phyloP scores from a whole-genome alignment of 1,284 basidiomycete genomes.

The Tilletia caries region DNA sequence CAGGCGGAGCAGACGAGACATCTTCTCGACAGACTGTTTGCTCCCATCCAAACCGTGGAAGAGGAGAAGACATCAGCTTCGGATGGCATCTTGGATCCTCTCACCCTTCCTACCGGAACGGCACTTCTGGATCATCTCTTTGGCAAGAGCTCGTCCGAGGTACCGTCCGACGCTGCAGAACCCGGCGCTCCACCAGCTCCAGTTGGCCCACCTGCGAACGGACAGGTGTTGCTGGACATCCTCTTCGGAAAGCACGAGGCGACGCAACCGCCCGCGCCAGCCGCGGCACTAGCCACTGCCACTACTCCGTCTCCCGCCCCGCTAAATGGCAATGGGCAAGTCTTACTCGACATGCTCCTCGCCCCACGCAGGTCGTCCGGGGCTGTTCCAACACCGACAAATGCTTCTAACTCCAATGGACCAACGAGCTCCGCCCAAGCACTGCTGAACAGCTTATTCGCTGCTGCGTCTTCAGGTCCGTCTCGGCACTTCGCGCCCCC shows the following conservation, averaged over 20 bases:
- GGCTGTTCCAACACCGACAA: too few relatives aligned
- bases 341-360: not conserved
- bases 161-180: not conserved
- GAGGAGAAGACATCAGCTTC: not conserved
- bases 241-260: not conserved
- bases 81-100: not conserved
- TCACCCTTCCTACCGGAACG: not conserved
- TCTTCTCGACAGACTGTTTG: slow-evolving; percentile 7
- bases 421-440: slow-evolving; percentile 3
- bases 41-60: not conserved
- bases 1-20: slow-evolving; percentile 11
- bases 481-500: not conserved
- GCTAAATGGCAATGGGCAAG: not conserved
- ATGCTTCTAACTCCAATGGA: not conserved
- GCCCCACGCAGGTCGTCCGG: not conserved
- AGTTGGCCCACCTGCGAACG: not conserved
- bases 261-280: not conserved
- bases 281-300: not conserved
- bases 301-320: not conserved
- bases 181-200: not conserved
- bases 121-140: slow-evolving; percentile 10
- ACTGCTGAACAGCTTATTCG: not conserved
- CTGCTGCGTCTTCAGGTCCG: not conserved
- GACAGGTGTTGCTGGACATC: not conserved
- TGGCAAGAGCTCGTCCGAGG: not conserved